Evolutionary conservation across 169 alveolate genomes (phyloP).

Genomic region (Theileria orientalis): DNA sequence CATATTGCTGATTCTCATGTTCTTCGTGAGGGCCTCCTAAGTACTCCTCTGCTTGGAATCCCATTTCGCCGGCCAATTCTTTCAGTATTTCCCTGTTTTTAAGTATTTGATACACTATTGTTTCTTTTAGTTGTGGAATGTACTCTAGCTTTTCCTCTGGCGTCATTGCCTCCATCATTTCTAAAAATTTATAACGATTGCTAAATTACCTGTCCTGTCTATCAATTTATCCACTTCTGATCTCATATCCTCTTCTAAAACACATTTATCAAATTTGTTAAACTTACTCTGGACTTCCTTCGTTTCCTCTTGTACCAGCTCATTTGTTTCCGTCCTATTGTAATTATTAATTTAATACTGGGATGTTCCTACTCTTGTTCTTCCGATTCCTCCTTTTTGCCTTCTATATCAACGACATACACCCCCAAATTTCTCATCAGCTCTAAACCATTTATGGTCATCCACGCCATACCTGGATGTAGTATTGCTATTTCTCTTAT

Average conservation of each 20-base stretch:
- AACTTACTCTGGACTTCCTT: slow-evolving; percentile 9
- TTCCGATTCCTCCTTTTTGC: not conserved
- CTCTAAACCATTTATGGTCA: not conserved
- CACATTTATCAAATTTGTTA: not conserved
- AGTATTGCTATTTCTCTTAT: slow-evolving; percentile 52
- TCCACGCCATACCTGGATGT: slow-evolving; percentile 31
- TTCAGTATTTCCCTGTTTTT: slow-evolving; percentile 40
- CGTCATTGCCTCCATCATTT: slow-evolving; percentile 63
- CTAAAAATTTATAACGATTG: slow-evolving; percentile 7
- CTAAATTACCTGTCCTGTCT: slow-evolving; percentile 42
- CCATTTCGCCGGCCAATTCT: slow-evolving; percentile 6
- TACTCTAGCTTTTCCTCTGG: slow-evolving; percentile 66
- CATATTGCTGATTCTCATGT: not conserved
- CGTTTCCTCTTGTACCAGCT: not conserved
- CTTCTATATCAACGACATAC: slow-evolving; percentile 51
- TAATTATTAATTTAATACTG: not conserved
- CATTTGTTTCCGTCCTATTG: slow-evolving; percentile 8
- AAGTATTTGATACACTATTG: slow-evolving; percentile 55
- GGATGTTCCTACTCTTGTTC: not conserved
- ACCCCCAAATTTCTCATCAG: slow-evolving; percentile 63
- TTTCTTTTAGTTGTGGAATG: slow-evolving; percentile 64
- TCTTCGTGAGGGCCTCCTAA: not conserved
- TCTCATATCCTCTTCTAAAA: slow-evolving; percentile 8
- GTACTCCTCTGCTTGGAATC: not conserved
- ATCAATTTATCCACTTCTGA: slow-evolving; percentile 32